Base-by-base conservation (phyloP, 164 flowering plant genomes). In the Annona cherimola region DNA sequence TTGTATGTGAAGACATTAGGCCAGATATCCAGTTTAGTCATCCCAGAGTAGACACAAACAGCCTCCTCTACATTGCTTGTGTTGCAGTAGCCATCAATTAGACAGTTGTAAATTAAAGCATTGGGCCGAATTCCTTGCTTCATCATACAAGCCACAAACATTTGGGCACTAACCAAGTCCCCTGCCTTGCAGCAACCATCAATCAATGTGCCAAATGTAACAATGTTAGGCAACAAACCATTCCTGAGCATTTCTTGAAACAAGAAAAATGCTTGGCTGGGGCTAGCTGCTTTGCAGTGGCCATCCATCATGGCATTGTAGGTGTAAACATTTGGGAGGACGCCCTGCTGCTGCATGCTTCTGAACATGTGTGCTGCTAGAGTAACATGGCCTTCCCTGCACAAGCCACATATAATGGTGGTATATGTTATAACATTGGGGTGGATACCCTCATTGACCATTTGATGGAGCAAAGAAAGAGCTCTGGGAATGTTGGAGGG, bases 391-490 rank as follows among this genome's bases (percentile, higher is more conserved):
- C 83, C 67, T 71, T 85, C 84, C 18, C 57, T 66, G 74, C 92
- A 90, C 45, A 83, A 63, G 35, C 90, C 86, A 69, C 82, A 79
- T 3, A 92, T 84, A n/a, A 90, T 70, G 35, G 71, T 83, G 0
- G 96, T 87, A 75, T 84, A 90, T n/a, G 82, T 78, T 61, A 87
- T 88, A 71, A 88, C 89, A 0, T 76, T 87, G 7, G 93, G 91
- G 50, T 73, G 55, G 54, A 87, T 80, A 71, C 81, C 81, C 71
- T 68, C 86, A 45, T 68, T 78, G 43, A 61, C 26, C 91, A 91
- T 85, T 77, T 90, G 93, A 65, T 82, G 82, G 68, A 89, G 82
- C 69, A 90, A 62, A 26, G 54, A 11, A 12, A 55, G 71, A 0
- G 89, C 92, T 72, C 70, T 83, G 59, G 4, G 65, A 4, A 78